Evolutionary conservation across 805 yeast species (phyloP).

Genomic region (Cyberlindnera lachancei): DNA sequence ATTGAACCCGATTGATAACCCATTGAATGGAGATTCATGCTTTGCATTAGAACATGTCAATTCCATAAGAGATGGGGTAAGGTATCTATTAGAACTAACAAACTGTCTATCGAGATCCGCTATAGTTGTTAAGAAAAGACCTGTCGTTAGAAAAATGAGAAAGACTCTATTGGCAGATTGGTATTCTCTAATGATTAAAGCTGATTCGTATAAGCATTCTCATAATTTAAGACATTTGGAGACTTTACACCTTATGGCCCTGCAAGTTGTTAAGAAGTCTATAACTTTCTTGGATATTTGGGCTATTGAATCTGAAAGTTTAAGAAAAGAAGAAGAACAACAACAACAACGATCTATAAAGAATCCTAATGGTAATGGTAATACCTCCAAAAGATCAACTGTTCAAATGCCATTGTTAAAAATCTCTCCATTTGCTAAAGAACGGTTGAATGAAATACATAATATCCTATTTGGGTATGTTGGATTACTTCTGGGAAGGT

Average conservation of each 20-base stretch:
- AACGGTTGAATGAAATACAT: constrained; percentile 58
- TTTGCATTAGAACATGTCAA: constrained; percentile 35
- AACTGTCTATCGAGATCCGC: constrained; percentile 72
- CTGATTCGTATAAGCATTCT: constrained; percentile 66
- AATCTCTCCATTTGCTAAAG: constrained; percentile 54
- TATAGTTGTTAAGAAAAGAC: constrained; percentile 55
- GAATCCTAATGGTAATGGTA: too few relatives aligned
- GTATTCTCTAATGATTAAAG: constrained; percentile 71
- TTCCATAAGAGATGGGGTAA: constrained; percentile 66
- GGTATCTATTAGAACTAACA: constrained; percentile 53
- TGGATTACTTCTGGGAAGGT: constrained; percentile 63
- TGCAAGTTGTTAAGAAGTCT: constrained; percentile 61
- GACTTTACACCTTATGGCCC: constrained; percentile 53
- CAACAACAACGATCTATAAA: too few relatives aligned
- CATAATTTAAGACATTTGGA: constrained; percentile 50
- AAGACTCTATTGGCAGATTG: constrained; percentile 71
- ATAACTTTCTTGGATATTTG: constrained; percentile 61
- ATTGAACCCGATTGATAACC: constrained; percentile 49
- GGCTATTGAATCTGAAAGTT: constrained; percentile 53
- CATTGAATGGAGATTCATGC: constrained; percentile 26
- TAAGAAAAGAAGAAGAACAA: constrained; percentile 19
- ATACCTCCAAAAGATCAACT: constrained; percentile 4
- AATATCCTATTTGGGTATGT: constrained; percentile 52
- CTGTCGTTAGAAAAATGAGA: constrained; percentile 54
- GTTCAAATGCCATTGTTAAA: constrained; percentile 35